Evolutionary conservation across 176 grass and related monocot genomes (phyloP).

Genomic region (Triticum dicoccoides): DNA sequence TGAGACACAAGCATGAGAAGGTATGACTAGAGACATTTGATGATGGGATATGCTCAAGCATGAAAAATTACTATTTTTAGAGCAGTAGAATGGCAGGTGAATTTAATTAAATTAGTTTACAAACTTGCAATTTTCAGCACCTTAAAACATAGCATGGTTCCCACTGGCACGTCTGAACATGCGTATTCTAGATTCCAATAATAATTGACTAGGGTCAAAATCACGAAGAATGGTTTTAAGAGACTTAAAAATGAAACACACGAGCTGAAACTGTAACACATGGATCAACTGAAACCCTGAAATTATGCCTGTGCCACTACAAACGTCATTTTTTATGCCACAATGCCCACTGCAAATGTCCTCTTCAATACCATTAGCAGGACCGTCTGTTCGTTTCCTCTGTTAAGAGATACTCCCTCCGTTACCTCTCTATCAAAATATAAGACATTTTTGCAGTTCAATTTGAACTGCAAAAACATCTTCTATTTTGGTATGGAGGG

Average conservation of each 20-base stretch:
- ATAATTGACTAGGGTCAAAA: background rate
- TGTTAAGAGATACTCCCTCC: background rate
- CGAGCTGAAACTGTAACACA: background rate
- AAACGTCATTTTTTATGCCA: background rate
- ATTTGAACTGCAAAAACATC: no score
- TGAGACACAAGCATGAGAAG: no score
- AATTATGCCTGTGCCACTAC: background rate
- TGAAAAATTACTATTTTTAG: background rate
- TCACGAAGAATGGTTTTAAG: background rate
- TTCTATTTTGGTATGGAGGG: no score
- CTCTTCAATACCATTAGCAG: background rate
- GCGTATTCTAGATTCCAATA: conserved; percentile 2
- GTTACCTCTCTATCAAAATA: no score
- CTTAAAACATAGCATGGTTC: background rate
- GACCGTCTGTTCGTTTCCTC: background rate
- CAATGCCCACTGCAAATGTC: background rate
- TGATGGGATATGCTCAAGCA: background rate
- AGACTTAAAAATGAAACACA: background rate
- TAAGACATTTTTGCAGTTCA: no score
- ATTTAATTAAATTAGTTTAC: background rate
- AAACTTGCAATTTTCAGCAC: background rate
- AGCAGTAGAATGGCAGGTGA: background rate
- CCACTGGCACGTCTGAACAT: background rate
- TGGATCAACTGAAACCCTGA: background rate
- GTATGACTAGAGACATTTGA: background rate